phyloP scores from a whole-genome alignment of 2,329 filamentous ascomycete genomes.

The Nectriaceae sp. region DNA sequence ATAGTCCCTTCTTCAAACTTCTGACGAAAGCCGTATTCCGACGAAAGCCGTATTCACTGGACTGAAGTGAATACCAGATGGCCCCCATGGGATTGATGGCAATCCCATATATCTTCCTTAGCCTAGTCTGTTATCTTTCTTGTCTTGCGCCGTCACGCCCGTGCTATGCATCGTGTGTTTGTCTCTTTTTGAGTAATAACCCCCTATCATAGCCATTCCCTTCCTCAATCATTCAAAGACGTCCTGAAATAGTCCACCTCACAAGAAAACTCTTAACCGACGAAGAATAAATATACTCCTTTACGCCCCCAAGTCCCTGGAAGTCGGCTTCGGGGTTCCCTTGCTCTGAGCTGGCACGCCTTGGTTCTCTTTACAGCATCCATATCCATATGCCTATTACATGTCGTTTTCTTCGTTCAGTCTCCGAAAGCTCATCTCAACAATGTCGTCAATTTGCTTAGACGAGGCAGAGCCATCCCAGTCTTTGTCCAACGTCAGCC shows the following conservation, averaged over 20 bases:
- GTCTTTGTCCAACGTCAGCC: constrained; percentile 40
- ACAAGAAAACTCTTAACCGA: too few relatives aligned
- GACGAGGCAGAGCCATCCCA: constrained; percentile 61
- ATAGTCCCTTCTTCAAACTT: too few relatives aligned
- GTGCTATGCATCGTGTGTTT: constrained; percentile 7
- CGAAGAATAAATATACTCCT: too few relatives aligned
- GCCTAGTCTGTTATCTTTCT: constrained; percentile 3
- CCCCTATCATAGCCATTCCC: too few relatives aligned
- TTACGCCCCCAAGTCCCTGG: background rate
- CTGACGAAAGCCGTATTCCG: too few relatives aligned
- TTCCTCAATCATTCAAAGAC: too few relatives aligned
- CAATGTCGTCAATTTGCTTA: constrained; percentile 53
- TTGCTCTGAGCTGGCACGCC: background rate
- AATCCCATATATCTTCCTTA: too few relatives aligned
- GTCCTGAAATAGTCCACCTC: too few relatives aligned
- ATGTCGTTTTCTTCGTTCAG: constrained; percentile 42
- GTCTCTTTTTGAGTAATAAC: too few relatives aligned
- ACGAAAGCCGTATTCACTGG: too few relatives aligned
- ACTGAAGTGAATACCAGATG: too few relatives aligned
- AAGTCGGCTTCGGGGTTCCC: background rate
- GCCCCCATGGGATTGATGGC: too few relatives aligned
- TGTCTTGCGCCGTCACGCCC: constrained; percentile 8
- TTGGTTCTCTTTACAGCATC: background rate
- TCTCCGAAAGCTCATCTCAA: constrained; percentile 46
- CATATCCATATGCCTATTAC: constrained; percentile 25